Evolutionary conservation across 2,329 filamentous ascomycete species (phyloP).

Genomic region (Harringtonia lauricola): DNA sequence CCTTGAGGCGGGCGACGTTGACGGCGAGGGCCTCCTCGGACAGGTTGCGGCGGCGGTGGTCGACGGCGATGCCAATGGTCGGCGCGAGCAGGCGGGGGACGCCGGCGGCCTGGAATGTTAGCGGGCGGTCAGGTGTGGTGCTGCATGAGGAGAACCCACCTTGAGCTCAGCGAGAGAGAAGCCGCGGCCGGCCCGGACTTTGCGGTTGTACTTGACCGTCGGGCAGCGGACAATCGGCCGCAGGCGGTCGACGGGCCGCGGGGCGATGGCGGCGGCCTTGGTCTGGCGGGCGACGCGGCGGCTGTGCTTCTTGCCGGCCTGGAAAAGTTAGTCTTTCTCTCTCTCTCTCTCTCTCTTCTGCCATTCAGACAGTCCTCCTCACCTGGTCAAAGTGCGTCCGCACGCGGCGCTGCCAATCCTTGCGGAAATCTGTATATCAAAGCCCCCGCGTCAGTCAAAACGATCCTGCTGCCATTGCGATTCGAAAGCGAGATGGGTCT

Average conservation of each 20-base stretch:
- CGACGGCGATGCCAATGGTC: slow-evolving; percentile 95
- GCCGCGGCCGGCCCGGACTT: slow-evolving; percentile 89
- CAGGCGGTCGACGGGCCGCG: slow-evolving; percentile 94
- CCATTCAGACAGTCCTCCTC: slow-evolving; percentile 7
- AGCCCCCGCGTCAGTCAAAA: slow-evolving; percentile 2
- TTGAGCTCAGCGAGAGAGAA: slow-evolving; percentile 98
- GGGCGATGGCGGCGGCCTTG: slow-evolving; percentile 92
- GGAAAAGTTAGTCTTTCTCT: slow-evolving; percentile 13
- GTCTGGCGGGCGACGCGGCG: slow-evolving; percentile 83
- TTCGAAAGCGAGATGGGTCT: no score
- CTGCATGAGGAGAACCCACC: slow-evolving; percentile 53
- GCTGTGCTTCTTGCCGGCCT: slow-evolving; percentile 94
- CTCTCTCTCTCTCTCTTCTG: not conserved
- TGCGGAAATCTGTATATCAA: slow-evolving; percentile 73
- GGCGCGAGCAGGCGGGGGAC: slow-evolving; percentile 89
- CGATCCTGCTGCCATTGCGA: slow-evolving; percentile 3
- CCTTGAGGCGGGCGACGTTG: slow-evolving; percentile 97
- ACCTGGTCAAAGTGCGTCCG: slow-evolving; percentile 99
- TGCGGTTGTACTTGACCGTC: slow-evolving; percentile 98
- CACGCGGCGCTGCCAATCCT: slow-evolving; percentile 99
- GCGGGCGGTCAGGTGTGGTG: not conserved
- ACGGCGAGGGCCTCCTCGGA: slow-evolving; percentile 86
- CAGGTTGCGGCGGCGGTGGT: slow-evolving; percentile 93
- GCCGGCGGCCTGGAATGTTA: slow-evolving; percentile 65
- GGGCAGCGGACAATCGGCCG: slow-evolving; percentile 96